Percentiles rank a stretch among this genome's conserved stretches.
Evolutionary conservation across 2,329 filamentous ascomycete species (phyloP).

Genomic region (Geoglossum cookeanum): DNA sequence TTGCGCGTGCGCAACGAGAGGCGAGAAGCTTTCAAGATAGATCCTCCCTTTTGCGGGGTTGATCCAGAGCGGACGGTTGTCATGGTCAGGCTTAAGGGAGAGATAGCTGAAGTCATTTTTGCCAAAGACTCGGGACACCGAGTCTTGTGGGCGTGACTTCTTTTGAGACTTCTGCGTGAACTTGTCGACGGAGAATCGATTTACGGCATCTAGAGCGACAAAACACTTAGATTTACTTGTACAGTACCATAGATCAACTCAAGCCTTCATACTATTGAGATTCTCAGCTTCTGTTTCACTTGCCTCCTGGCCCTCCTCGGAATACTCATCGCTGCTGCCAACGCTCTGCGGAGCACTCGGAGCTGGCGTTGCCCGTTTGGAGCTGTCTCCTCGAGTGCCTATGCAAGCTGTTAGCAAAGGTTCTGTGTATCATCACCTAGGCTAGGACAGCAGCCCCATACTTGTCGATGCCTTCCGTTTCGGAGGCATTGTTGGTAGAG

Average conservation of each 20-base stretch:
- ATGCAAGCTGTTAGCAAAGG: not conserved
- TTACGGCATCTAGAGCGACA: conserved; percentile 21
- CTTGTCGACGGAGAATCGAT: conserved; percentile 33
- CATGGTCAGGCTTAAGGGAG: conserved; percentile 69
- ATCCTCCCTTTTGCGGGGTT: conserved; percentile 73
- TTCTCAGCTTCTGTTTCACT: conserved; percentile 29
- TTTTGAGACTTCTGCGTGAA: conserved; percentile 27
- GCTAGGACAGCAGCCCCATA: not conserved
- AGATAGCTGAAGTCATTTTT: conserved; percentile 67
- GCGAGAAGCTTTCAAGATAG: conserved; percentile 85
- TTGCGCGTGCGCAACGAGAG: conserved; percentile 68
- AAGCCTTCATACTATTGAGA: conserved; percentile 23
- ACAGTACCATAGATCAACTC: conserved; percentile 7
- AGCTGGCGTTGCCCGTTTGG: conserved; percentile 28
- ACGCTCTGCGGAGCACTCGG: conserved; percentile 24
- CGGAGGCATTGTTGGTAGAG: conserved; percentile 15
- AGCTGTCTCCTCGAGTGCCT: conserved; percentile 21
- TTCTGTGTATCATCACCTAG: not conserved
- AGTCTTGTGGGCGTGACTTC: conserved; percentile 25
- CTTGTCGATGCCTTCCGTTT: conserved; percentile 18
- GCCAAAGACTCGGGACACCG: conserved; percentile 35
- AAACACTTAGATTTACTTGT: conserved; percentile 13
- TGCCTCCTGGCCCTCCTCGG: conserved; percentile 28
- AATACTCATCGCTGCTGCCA: conserved; percentile 38
- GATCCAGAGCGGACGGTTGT: conserved; percentile 83